A percentile compares a stretch with the other conserved stretches of the same genome.
phyloP scores from a whole-genome alignment of 2,329 filamentous ascomycete species.

The Lasiodiplodia sp. region DNA sequence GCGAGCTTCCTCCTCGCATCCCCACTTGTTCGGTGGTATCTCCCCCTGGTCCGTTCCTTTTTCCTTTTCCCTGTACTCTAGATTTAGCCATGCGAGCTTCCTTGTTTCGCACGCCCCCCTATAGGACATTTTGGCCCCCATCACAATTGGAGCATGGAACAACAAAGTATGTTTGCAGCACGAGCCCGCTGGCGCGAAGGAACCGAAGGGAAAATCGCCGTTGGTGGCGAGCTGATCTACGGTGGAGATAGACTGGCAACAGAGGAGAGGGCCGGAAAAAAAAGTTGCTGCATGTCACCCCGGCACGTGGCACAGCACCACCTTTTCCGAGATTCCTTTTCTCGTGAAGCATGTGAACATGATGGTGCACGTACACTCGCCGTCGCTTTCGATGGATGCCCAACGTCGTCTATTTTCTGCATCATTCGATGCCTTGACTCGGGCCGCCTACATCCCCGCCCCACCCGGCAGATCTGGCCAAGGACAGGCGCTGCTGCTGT shows the following conservation, averaged over 20 bases:
- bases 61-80: background rate
- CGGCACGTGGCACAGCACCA: background rate
- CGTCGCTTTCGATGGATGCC: background rate
- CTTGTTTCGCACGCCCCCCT: background rate
- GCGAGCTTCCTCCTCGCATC: background rate
- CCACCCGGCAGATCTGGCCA: background rate
- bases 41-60: background rate
- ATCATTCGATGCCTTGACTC: background rate
- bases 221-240: constrained; percentile 4
- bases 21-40: background rate
- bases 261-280: background rate
- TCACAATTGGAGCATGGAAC: background rate
- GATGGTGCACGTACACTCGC: background rate
- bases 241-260: background rate
- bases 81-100: background rate
- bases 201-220: background rate
- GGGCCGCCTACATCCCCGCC: background rate
- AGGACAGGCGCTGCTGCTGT: background rate
- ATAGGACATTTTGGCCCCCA: background rate
- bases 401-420: constrained; percentile 1
- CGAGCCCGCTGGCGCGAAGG: background rate
- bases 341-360: background rate
- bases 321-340: background rate
- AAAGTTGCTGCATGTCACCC: background rate
- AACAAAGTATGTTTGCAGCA: background rate